phyloP scores from a whole-genome alignment of 2,329 filamentous ascomycete genomes.

The Colletotrichum sp. region DNA sequence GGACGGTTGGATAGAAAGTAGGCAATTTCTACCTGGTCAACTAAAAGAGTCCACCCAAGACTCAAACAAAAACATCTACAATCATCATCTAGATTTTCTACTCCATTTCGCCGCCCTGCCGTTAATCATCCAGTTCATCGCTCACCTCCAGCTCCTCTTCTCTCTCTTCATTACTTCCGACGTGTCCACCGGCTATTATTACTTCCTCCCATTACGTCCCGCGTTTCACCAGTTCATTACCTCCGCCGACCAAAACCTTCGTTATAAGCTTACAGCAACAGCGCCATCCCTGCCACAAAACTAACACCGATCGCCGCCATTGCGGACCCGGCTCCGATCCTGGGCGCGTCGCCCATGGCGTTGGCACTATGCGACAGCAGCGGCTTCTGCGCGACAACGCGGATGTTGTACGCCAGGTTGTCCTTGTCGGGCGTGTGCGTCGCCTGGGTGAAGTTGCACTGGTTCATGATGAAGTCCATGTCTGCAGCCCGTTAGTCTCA shows the following conservation, averaged over 20 bases:
- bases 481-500: constrained; percentile 25
- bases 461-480: constrained; percentile 37
- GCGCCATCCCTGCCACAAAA: not conserved
- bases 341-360: not conserved
- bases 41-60: not conserved
- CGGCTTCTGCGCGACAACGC: constrained; percentile 36
- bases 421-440: constrained; percentile 34
- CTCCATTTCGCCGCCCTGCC: not conserved
- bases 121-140: not conserved
- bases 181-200: not conserved
- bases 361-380: not conserved
- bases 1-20: not conserved
- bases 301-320: not conserved
- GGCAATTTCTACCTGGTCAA: not conserved
- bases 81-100: not conserved
- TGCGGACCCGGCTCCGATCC: not conserved
- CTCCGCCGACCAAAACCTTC: not conserved
- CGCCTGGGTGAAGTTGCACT: constrained; percentile 35
- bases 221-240: not conserved
- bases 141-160: not conserved
- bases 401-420: constrained; percentile 33
- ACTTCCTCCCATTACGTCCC: not conserved
- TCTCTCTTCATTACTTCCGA: not conserved
- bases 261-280: not conserved
- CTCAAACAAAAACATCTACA: not conserved